Percentiles rank a stretch among this genome's conserved stretches.
Conservation (phyloP, 306 rosid species). For the Quercus wislizeni region DNA sequence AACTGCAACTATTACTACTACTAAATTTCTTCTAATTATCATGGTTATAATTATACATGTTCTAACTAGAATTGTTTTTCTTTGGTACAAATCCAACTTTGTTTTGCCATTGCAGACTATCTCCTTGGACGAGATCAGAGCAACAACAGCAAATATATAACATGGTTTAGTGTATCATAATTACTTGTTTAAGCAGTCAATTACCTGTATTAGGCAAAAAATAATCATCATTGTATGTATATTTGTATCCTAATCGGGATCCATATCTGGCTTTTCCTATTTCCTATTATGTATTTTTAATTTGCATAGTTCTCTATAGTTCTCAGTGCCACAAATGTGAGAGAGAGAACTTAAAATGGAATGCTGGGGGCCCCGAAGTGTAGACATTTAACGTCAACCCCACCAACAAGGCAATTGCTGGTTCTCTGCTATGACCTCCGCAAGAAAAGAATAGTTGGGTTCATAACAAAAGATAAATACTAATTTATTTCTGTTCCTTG, state of each 20-base stretch:
- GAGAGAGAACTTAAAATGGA: too few relatives aligned
- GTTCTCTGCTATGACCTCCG: too few relatives aligned
- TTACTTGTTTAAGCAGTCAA: conserved; percentile 22
- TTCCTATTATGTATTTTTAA: background rate
- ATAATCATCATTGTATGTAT: conserved; percentile 28
- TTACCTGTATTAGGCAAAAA: conserved; percentile 14
- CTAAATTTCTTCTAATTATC: background rate
- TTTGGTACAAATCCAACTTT: conserved; percentile 12
- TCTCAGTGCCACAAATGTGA: background rate
- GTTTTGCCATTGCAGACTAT: conserved; percentile 53
- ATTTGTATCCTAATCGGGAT: conserved; percentile 11
- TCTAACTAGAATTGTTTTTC: conserved; percentile 1
- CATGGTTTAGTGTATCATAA: conserved; percentile 16
- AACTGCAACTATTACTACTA: background rate
- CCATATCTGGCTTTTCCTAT: background rate
- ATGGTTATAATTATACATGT: background rate
- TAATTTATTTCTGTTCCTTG: too few relatives aligned
- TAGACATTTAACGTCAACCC: background rate
- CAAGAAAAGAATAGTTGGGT: too few relatives aligned
- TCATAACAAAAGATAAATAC: too few relatives aligned
- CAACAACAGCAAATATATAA: conserved; percentile 76
- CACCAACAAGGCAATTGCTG: background rate
- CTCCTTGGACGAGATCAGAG: conserved; percentile 79
- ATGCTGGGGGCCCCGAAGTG: background rate
- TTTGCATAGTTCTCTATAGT: background rate